Percentiles rank a stretch among this genome's conserved stretches.
These are phyloP conservation scores for Fusarium paranaense DNA, from an alignment of 2,329 filamentous ascomycete species.

Conservation along the genomic window DNA sequence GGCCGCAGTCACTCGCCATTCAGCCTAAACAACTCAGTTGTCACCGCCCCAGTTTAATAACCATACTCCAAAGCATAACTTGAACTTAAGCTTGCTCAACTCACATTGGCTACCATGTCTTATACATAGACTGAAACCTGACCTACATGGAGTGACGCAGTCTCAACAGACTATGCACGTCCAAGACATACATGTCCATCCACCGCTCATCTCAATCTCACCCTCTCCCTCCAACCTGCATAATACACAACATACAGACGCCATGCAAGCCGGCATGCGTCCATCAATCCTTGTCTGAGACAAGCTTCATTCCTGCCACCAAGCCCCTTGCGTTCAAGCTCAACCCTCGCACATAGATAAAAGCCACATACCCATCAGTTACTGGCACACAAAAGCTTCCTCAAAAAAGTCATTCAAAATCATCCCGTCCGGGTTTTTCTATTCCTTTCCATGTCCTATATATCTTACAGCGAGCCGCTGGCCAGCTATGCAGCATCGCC, in stretches of 20 bases:
- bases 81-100: background rate
- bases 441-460: conserved; percentile 35
- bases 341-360: conserved; percentile 10
- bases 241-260: conserved; percentile 4
- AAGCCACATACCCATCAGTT: background rate
- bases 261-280: conserved; percentile 1
- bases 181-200: conserved; percentile 19
- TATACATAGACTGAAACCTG: background rate
- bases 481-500: conserved; percentile 18
- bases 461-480: conserved; percentile 25
- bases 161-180: background rate
- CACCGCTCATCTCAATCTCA: background rate
- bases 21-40: background rate
- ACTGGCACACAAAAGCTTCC: background rate
- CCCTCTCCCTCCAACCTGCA: background rate
- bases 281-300: conserved; percentile 18
- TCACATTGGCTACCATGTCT: background rate
- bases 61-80: background rate
- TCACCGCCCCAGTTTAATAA: background rate
- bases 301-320: conserved; percentile 20
- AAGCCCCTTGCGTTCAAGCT: conserved; percentile 16
- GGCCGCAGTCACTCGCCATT: background rate
- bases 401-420: conserved; percentile 26
- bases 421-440: conserved; percentile 21
- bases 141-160: background rate